A percentile compares a stretch with the other conserved stretches of the same genome.
Conservation (phyloP, 148 eudicot genomes). For the Polygonum aviculare region DNA sequence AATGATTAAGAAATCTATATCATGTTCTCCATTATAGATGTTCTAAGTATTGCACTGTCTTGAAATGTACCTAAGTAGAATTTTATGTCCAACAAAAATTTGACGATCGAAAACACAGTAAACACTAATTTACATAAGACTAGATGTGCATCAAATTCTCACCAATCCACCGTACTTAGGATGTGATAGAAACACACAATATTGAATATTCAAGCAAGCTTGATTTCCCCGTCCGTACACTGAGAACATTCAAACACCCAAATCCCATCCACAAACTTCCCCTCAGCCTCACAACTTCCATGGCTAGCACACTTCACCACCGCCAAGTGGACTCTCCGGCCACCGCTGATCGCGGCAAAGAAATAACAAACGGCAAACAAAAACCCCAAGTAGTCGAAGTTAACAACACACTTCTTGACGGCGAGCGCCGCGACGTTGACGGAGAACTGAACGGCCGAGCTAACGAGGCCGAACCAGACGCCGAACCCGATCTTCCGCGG, state of each 20-base stretch:
- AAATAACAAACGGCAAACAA: not conserved
- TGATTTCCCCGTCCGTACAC: not conserved
- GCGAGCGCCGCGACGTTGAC: not conserved
- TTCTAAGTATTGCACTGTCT: too few species aligned
- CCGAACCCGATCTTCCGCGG: not conserved
- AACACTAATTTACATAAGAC: too few species aligned
- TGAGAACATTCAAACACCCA: not conserved
- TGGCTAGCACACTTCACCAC: slow-evolving; percentile 1
- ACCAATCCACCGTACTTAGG: too few species aligned
- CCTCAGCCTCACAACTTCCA: not conserved
- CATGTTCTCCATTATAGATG: too few species aligned
- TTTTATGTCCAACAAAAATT: too few species aligned
- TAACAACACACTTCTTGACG: not conserved
- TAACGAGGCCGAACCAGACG: not conserved
- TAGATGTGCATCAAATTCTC: too few species aligned
- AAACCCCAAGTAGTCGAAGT: not conserved
- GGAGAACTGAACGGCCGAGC: not conserved
- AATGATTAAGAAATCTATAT: too few species aligned
- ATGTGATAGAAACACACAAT: not conserved
- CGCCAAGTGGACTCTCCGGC: not conserved
- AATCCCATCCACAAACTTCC: not conserved
- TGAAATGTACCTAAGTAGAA: too few species aligned
- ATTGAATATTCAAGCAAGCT: not conserved
- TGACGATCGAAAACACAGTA: too few species aligned
- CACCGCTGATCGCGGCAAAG: not conserved